These are phyloP conservation scores for Bipolaris zeicola DNA, from an alignment of 2,329 filamentous ascomycete genomes.

Conservation along the genomic window DNA sequence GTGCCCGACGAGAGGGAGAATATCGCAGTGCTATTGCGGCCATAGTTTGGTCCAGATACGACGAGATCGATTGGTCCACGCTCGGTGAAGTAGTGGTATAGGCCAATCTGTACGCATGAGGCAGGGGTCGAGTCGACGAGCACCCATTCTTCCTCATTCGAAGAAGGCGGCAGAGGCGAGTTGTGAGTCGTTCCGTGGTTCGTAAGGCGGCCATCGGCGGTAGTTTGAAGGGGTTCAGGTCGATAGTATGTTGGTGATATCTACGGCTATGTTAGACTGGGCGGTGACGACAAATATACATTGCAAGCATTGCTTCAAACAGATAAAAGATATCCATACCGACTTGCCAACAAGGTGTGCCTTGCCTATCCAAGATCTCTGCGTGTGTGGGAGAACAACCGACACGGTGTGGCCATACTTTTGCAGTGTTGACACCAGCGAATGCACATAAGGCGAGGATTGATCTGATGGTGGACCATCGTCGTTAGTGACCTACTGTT, in stretches of 20 bases:
- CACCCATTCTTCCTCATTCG: slow-evolving; percentile 55
- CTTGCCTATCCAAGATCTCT: slow-evolving; percentile 98
- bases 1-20: slow-evolving; percentile 57
- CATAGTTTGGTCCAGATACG: slow-evolving; percentile 57
- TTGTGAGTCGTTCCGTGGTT: slow-evolving; percentile 48
- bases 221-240: slow-evolving; percentile 60
- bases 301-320: background rate
- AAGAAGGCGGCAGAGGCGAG: slow-evolving; percentile 38
- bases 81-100: slow-evolving; percentile 54
- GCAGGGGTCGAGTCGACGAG: slow-evolving; percentile 58
- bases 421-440: slow-evolving; percentile 53
- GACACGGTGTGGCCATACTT: slow-evolving; percentile 83
- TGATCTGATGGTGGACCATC: slow-evolving; percentile 58
- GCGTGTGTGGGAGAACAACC: slow-evolving; percentile 86
- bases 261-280: slow-evolving; percentile 6
- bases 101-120: slow-evolving; percentile 56
- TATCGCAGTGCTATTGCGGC: slow-evolving; percentile 57
- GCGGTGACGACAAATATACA: background rate
- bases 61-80: slow-evolving; percentile 55
- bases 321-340: slow-evolving; percentile 31
- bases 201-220: slow-evolving; percentile 37
- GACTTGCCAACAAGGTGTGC: slow-evolving; percentile 93
- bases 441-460: slow-evolving; percentile 57
- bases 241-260: slow-evolving; percentile 84
- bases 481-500: slow-evolving; percentile 55